A percentile compares a stretch with the other conserved stretches of the same genome.
phyloP scores from a whole-genome alignment of 768 basidiomycete species.

The Lentinula aciculospora region DNA sequence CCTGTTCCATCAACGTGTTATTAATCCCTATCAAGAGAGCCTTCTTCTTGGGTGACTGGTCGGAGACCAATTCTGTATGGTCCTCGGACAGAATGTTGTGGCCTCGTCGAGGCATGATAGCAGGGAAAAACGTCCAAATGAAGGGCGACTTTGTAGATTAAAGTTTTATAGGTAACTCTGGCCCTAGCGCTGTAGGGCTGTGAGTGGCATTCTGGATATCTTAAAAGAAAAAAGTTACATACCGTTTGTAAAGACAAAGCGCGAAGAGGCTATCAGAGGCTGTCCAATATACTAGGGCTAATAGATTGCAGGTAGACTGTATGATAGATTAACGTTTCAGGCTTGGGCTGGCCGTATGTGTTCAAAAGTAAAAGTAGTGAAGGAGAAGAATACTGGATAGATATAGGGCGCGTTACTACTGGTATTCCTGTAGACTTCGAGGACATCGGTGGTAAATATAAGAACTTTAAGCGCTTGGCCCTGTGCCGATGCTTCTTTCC shows the following conservation, averaged over 20 bases:
- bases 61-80: background rate
- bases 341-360: background rate
- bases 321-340: background rate
- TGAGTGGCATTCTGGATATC: background rate
- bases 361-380: background rate
- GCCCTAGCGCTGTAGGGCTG: background rate
- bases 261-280: background rate
- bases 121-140: background rate
- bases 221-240: background rate
- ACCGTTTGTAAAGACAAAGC: background rate
- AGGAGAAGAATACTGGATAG: background rate
- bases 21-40: constrained; percentile 33
- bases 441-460: background rate
- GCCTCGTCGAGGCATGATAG: background rate
- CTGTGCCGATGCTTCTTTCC: background rate
- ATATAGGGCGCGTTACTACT: background rate
- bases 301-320: background rate
- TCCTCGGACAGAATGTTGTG: background rate
- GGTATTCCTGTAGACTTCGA: background rate
- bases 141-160: background rate
- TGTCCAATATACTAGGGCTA: background rate
- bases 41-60: constrained; percentile 16
- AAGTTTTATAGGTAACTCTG: background rate
- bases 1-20: constrained; percentile 15
- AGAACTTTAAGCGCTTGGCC: background rate